These are phyloP conservation scores for Crithidia acanthocephali DNA, from an alignment of 208 protist genomes.

Conservation along the genomic window DNA sequence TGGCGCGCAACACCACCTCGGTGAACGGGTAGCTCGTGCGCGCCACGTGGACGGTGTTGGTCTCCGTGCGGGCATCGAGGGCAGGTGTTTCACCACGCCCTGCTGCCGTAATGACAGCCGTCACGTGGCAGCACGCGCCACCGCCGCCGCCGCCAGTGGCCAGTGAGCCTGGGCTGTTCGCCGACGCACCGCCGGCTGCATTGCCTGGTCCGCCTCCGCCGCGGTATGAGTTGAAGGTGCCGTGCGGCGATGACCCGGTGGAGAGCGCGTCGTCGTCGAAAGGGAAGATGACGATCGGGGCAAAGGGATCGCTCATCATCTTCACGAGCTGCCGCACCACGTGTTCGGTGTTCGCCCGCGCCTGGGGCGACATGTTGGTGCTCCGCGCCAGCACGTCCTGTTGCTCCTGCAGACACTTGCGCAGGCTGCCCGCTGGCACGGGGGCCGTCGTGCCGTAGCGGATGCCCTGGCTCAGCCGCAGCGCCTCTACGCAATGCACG, in stretches of 20 bases:
- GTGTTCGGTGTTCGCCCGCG: constrained; percentile 19
- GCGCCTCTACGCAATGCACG: constrained; percentile 23
- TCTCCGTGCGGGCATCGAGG: constrained; percentile 24
- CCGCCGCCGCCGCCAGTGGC: neutral
- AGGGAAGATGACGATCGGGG: constrained; percentile 26
- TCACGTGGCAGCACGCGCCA: constrained; percentile 1
- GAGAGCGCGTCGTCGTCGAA: constrained; percentile 3
- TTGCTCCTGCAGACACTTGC: constrained; percentile 31
- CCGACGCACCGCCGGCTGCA: neutral
- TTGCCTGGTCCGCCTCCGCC: neutral
- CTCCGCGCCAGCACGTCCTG: constrained; percentile 15
- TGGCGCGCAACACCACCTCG: constrained; percentile 34
- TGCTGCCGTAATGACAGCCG: constrained; percentile 6
- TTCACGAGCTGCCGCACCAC: constrained; percentile 18
- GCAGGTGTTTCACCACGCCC: neutral
- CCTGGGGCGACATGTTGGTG: neutral
- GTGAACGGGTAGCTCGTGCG: constrained; percentile 20
- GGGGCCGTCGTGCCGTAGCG: constrained; percentile 26
- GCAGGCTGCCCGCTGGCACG: constrained; percentile 38
- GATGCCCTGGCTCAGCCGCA: constrained; percentile 30
- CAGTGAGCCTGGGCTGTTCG: neutral
- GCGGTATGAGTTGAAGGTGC: neutral
- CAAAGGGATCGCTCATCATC: constrained; percentile 19
- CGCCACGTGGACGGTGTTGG: constrained; percentile 14
- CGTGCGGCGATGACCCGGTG: neutral